phyloP scores from a whole-genome alignment of 2,329 filamentous ascomycete species.

The Zymoseptoria tritici region DNA sequence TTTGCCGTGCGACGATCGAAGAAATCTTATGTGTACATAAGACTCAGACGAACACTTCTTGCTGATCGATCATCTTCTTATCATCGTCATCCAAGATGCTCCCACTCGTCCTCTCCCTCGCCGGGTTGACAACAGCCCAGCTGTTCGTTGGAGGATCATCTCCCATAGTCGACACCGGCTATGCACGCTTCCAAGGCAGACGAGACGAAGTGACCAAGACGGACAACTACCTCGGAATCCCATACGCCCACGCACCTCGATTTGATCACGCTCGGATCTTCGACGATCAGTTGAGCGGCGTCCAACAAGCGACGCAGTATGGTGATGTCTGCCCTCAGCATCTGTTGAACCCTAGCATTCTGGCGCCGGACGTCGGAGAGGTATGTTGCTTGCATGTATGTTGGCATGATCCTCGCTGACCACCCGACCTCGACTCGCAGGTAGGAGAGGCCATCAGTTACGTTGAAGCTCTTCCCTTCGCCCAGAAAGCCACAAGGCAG shows the following conservation, averaged over 20 bases:
- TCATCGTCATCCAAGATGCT: not conserved
- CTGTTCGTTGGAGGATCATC: constrained; percentile 1
- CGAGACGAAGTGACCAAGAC: constrained; percentile 4
- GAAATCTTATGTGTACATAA: not conserved
- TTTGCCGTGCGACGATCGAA: not conserved
- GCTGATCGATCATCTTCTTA: not conserved
- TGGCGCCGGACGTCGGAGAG: constrained; percentile 3
- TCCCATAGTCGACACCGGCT: constrained; percentile 4
- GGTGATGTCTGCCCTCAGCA: constrained; percentile 8
- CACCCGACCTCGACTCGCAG: not conserved
- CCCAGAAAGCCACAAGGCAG: constrained; percentile 2
- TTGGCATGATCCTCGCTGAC: not conserved
- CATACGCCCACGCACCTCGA: constrained; percentile 2
- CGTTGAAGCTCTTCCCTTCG: constrained; percentile 6
- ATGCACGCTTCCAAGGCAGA: constrained; percentile 7
- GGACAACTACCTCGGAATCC: constrained; percentile 5
- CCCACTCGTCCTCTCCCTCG: not conserved
- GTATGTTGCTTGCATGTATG: not conserved
- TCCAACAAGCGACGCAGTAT: constrained; percentile 5
- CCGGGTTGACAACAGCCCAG: not conserved
- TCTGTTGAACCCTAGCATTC: not conserved
- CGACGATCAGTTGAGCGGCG: not conserved
- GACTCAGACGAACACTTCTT: not conserved
- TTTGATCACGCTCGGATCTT: constrained; percentile 8
- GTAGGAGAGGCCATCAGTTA: constrained; percentile 4